Evolutionary conservation across 768 basidiomycete genomes (phyloP).

Genomic region (Roridomyces roridus): DNA sequence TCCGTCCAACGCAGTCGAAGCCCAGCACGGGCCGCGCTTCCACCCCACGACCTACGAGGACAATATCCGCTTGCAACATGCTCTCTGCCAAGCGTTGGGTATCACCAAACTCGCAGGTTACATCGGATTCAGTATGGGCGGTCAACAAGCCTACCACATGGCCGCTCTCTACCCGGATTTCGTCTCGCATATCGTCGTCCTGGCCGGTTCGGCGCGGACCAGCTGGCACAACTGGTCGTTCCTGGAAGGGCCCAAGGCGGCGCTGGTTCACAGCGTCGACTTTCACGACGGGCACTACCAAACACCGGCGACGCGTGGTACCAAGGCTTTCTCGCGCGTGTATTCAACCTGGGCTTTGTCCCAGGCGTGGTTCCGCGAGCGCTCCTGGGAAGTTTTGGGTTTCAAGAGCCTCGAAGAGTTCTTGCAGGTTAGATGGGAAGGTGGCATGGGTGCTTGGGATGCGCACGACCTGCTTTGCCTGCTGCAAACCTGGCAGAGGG

Average conservation of each 20-base stretch:
- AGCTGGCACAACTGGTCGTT: constrained; percentile 27
- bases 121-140: constrained; percentile 26
- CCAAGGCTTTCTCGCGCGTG: constrained; percentile 20
- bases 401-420: constrained; percentile 16
- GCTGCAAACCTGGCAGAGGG: constrained; percentile 20
- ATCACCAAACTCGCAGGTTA: constrained; percentile 20
- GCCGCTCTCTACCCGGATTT: constrained; percentile 23
- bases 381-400: constrained; percentile 18
- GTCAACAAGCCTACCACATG: constrained; percentile 25
- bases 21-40: constrained; percentile 5
- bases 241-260: constrained; percentile 25
- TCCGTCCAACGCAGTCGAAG: constrained; percentile 15
- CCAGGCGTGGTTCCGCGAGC: constrained; percentile 24
- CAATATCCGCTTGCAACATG: constrained; percentile 20
- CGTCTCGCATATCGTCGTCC: constrained; percentile 19
- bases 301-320: constrained; percentile 18
- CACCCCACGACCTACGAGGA: constrained; percentile 21
- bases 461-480: constrained; percentile 19
- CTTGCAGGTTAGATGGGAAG: constrained; percentile 13
- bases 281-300: constrained; percentile 22
- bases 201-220: constrained; percentile 22
- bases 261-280: constrained; percentile 23
- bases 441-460: constrained; percentile 10
- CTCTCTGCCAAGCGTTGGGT: constrained; percentile 10
- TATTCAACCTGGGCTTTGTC: constrained; percentile 25